Evolutionary conservation across 2,329 filamentous ascomycete genomes (phyloP).

Genomic region (Colletotrichum sp.): DNA sequence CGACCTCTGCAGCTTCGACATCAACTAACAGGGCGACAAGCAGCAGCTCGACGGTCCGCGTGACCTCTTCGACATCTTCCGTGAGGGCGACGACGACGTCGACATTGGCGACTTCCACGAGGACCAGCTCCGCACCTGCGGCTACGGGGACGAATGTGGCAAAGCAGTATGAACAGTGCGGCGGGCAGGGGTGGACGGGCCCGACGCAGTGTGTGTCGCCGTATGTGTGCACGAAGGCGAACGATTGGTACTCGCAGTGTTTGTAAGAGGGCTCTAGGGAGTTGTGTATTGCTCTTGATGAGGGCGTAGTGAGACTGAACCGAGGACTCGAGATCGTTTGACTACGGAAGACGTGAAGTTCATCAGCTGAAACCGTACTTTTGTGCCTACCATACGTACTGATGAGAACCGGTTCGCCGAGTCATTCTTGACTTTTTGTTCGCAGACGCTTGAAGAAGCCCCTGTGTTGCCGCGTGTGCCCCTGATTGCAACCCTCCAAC

Average conservation of each 20-base stretch:
- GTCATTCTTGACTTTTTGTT: neutral
- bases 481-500: neutral
- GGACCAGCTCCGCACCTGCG: constrained; percentile 7
- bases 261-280: constrained; percentile 28
- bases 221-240: constrained; percentile 38
- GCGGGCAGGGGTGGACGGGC: constrained; percentile 42
- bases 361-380: neutral
- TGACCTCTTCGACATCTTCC: neutral
- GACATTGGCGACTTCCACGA: neutral
- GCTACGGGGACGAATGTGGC: constrained; percentile 15
- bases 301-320: neutral
- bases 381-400: neutral
- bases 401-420: neutral
- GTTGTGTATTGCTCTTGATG: neutral
- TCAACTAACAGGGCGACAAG: neutral
- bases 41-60: neutral
- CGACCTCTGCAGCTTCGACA: neutral
- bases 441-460: neutral
- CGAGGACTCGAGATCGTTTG: neutral
- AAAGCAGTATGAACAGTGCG: constrained; percentile 41
- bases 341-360: neutral
- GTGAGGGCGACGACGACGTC: neutral
- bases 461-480: neutral
- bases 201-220: constrained; percentile 44
- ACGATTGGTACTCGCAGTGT: constrained; percentile 48